Evolutionary conservation across 768 basidiomycete species (phyloP), one percentile per base, ranked within the genome.

Genomic region (Cystobasidium ongulense): DNA sequence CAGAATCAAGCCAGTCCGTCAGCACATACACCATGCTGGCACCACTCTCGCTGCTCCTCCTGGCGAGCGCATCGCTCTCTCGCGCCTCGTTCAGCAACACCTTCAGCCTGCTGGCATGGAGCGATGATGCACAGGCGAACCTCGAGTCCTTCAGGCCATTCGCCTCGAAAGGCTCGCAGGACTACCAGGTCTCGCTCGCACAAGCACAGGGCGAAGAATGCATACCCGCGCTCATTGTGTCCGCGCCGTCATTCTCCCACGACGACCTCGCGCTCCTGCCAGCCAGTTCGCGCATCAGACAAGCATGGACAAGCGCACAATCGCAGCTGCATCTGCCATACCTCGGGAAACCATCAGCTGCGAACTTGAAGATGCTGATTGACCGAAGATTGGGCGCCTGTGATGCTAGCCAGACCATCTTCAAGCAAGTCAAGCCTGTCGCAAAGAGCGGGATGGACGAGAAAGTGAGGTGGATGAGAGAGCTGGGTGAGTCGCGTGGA

Each of bases 81-180:
- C 36, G 13, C 21, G 63, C 63, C 17, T 4, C 68, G 35, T 71
- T 71, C 35, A 36, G 68, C 68, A 71, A 71, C 39, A 71, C 68
- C 17, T 36, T 54, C 54, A 57, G 29, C 33, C 36, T 71, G 68
- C 53, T 57, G 27, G 68, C 53, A 27, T 71, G 68, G 68, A 35
- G 53, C 35, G 63, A 64, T 21, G 25, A 35, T 29, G 33, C 50
- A 11, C 25, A 31, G 13, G 68, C 68, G 21, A 71, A 36, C 13
- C 68, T 71, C 68, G 68, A 54, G 23, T 54, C 50, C 29, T 71
- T 71, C 54, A 5, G 43, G 4, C 68, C 68, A 10, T 33, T 54
- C 11, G 68, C 10, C 4, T 46, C 52, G 31, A 71, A 71, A 43
- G 68, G 50, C 33, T 57, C 53, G n/a, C 68, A 57, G 31, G 68